Base-by-base conservation (phyloP, 495 filamentous ascomycete genomes). In the Penicillium macrosclerotiorum region DNA sequence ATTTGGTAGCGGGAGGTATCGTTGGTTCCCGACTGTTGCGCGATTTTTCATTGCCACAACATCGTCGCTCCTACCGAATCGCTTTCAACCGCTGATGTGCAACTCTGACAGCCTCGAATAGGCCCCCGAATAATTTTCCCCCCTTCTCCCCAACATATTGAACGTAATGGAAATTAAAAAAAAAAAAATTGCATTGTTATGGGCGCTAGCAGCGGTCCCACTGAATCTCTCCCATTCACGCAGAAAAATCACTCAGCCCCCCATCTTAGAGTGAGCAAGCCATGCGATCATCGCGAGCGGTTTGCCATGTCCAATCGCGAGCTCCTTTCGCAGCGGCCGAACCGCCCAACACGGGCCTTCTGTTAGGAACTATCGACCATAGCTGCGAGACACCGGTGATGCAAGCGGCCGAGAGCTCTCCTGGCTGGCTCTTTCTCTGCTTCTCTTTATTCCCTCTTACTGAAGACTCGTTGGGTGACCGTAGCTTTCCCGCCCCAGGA, bases 41-140 rank as follows among this genome's bases (percentile, higher is more conserved):
- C 37, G 59, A 62, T 62, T 62, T 59, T 51, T 62, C 40, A 29
- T 52, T 37, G 23, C 55, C 59, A 62, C 47, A 42, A 40, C 34
- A 4, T 9, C 26, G 37, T 41, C 25, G n/a, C 0, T 33, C 24
- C 41, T 27, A 18, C 22, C 40, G 38, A 38, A 43, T 42, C 36
- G 14, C 33, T 48, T n/a, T n/a, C 34, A 34, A 38, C 32, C 17
- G n/a, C 33, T 33, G 51, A 49, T 34, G 19, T 26, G 37, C 41
- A 13, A 46, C 42, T 36, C 32, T 33, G 25, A 16, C 37, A 37
- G 13, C 34, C 34, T 19, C 19, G 13, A n/a, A 5, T 17, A 37
- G 31, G 31, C 31, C 18, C n/a, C 4, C n/a, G n/a, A n/a, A n/a
- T n/a, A n/a, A n/a, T n/a, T n/a, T n/a, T 33, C 26, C 24, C 31